These are phyloP conservation scores for Peziza echinospora DNA, from an alignment of 495 filamentous ascomycete genomes.

Conservation along the genomic window DNA sequence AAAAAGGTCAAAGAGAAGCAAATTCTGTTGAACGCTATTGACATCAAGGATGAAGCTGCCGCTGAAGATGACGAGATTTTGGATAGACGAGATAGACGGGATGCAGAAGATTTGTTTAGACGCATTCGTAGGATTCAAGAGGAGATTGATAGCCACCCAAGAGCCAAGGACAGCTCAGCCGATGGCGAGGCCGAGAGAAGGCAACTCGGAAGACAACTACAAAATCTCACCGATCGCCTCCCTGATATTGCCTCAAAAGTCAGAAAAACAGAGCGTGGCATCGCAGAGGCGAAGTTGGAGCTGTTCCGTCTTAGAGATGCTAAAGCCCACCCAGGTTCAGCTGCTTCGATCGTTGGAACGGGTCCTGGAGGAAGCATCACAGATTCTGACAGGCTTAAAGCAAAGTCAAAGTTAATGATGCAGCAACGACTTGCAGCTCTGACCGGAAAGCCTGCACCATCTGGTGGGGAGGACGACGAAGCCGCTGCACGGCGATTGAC, in stretches of 20 bases:
- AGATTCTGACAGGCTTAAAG: slow-evolving; percentile 84
- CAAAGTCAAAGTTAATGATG: slow-evolving; percentile 92
- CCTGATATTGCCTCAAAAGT: slow-evolving; percentile 84
- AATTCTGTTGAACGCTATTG: slow-evolving; percentile 87
- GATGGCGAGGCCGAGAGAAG: slow-evolving; percentile 76
- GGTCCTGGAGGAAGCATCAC: slow-evolving; percentile 82
- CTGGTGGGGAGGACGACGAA: slow-evolving; percentile 39
- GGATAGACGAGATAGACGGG: slow-evolving; percentile 72
- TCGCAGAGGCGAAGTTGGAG: slow-evolving; percentile 82
- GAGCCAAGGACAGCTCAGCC: slow-evolving; percentile 44
- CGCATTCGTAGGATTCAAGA: slow-evolving; percentile 88
- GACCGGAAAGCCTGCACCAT: slow-evolving; percentile 53
- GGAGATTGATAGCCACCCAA: slow-evolving; percentile 83
- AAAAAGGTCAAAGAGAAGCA: slow-evolving; percentile 94
- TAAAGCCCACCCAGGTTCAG: slow-evolving; percentile 68
- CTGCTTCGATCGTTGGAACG: slow-evolving; percentile 71
- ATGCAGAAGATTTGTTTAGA: slow-evolving; percentile 83
- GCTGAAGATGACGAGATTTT: slow-evolving; percentile 81
- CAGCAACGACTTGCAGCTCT: slow-evolving; percentile 86
- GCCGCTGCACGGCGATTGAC: slow-evolving; percentile 65
- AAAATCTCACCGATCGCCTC: slow-evolving; percentile 67
- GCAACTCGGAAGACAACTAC: slow-evolving; percentile 67
- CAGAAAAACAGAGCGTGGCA: slow-evolving; percentile 69
- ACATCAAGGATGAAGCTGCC: slow-evolving; percentile 81
- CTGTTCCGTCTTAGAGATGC: slow-evolving; percentile 85